phyloP scores from a whole-genome alignment of 2,329 filamentous ascomycete genomes.

The Alternaria atra region DNA sequence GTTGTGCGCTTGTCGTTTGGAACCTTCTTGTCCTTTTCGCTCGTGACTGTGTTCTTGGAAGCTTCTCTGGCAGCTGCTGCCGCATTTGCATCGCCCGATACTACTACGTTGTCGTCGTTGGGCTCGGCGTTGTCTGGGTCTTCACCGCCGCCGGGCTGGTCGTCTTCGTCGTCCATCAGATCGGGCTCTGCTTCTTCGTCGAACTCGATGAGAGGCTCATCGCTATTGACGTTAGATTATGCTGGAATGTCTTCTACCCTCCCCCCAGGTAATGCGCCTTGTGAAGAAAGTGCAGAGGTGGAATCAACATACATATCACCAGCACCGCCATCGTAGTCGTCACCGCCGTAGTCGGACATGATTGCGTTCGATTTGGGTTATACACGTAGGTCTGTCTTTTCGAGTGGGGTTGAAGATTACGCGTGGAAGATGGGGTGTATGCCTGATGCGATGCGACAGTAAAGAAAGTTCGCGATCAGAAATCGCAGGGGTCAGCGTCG shows the following conservation, averaged over 20 bases:
- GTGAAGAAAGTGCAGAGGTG: not conserved
- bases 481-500: conserved; percentile 23
- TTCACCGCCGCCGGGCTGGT: conserved; percentile 54
- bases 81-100: conserved; percentile 63
- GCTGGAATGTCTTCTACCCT: not conserved
- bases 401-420: not conserved
- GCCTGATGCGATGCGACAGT: conserved; percentile 15
- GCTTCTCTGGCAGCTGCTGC: conserved; percentile 52
- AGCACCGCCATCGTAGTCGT: conserved; percentile 47
- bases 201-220: conserved; percentile 58
- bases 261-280: conserved; percentile 14
- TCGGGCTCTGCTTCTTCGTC: conserved; percentile 68
- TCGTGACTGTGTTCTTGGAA: conserved; percentile 64
- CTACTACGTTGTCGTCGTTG: conserved; percentile 54
- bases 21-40: conserved; percentile 82
- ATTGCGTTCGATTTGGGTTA: conserved; percentile 13
- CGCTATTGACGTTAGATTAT: conserved; percentile 31
- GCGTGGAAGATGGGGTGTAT: conserved; percentile 12
- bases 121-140: conserved; percentile 46
- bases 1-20: conserved; percentile 87
- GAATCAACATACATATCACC: conserved; percentile 41
- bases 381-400: not conserved
- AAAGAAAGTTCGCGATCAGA: conserved; percentile 28
- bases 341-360: conserved; percentile 60
- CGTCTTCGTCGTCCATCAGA: conserved; percentile 72